Base-by-base conservation (phyloP, 164 flowering plant genomes). In the Annona squamosa region DNA sequence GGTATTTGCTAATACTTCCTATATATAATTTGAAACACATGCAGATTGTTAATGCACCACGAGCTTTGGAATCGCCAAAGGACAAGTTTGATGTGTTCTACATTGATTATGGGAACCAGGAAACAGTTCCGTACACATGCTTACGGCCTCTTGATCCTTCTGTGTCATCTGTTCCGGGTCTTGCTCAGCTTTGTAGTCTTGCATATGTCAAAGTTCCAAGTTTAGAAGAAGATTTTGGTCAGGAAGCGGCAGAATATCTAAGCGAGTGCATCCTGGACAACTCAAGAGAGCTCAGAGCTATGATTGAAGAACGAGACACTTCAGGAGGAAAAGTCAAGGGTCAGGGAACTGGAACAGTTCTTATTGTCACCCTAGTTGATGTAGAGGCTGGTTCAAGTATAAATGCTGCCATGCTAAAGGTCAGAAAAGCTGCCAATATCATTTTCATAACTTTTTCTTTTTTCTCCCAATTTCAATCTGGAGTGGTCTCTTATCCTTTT, bases 71-170 rank as follows among this genome's bases (percentile, higher is more conserved):
- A 82, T 92, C 98, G n/a, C 73, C 79, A 0, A 79, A 86, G 4
- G 97, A 93, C 78, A 74, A 74, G 74, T 96, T 90, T 65, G 99
- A 96, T 79, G 98, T 96, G n/a, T 96, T 96, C 78, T 96, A 96
- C 81, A 84, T 96, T 17, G 99, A 96, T 73, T 96, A 90, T 73
- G 99, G 99, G 47, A 96, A 92, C 80, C 99, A 96, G 82, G 99
- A 93, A 79, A 77, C 68, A 0, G 85, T 91, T 78, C 76, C 90
- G 46, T 96, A 85, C 85, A 84, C 86, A 70, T 81, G 79, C 43
- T 78, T 96, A 68, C 87, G 97, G 48, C 97, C 97, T 62, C 69
- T 93, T 72, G 97, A 89, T 75, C 77, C 97, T 74, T 88, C 98
- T 3, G 80, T 92, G 7, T 81, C 97, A 17, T 75, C 91, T 41